Evolutionary conservation across 192 early-diverging fungal genomes (phyloP).

Genomic region (Chytriomyces confervae): DNA sequence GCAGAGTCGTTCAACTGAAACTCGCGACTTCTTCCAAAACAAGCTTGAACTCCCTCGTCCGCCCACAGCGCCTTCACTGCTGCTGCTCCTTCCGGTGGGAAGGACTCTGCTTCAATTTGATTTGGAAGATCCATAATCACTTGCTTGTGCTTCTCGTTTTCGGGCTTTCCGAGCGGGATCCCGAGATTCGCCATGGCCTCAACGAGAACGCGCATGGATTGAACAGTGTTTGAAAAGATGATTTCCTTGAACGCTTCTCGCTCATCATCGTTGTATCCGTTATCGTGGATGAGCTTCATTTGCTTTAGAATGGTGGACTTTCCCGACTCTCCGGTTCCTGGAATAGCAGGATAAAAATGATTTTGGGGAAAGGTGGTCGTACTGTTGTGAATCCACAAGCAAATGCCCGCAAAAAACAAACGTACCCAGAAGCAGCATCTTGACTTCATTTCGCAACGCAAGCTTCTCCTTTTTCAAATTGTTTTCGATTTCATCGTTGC

Average conservation of each 20-base stretch:
- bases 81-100: constrained; percentile 79
- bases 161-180: constrained; percentile 70
- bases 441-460: constrained; percentile 87
- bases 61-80: constrained; percentile 86
- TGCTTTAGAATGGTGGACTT: constrained; percentile 98
- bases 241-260: constrained; percentile 93
- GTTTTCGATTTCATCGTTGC: constrained; percentile 91
- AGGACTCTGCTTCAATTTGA: constrained; percentile 86
- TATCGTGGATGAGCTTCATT: constrained; percentile 97
- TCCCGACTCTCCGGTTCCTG: constrained; percentile 95
- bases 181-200: constrained; percentile 92
- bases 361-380: neutral
- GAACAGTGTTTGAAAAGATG: constrained; percentile 94
- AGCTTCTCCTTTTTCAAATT: constrained; percentile 82
- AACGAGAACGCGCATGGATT: constrained; percentile 94
- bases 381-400: too few relatives aligned
- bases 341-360: neutral
- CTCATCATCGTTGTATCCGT: constrained; percentile 89
- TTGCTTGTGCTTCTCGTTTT: constrained; percentile 72
- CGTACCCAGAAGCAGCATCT: constrained; percentile 87
- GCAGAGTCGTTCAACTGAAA: constrained; percentile 98
- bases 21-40: constrained; percentile 82
- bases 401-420: neutral
- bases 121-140: constrained; percentile 81
- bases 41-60: constrained; percentile 82